Evolutionary conservation across 148 eudicot species (phyloP).

Genomic region (Silene latifolia): DNA sequence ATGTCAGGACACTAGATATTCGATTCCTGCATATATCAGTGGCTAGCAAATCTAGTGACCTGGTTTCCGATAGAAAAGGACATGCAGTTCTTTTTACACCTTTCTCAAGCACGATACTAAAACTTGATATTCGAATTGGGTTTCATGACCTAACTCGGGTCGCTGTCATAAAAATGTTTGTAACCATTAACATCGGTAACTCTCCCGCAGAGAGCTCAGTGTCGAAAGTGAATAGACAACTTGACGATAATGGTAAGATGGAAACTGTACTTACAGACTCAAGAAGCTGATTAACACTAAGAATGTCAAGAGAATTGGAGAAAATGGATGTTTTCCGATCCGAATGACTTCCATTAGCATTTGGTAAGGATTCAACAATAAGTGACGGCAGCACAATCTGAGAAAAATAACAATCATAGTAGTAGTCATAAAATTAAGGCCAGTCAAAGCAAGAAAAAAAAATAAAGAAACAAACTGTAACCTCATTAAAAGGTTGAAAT

Average conservation of each 20-base stretch:
- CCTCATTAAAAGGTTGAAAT: slow-evolving; percentile 60
- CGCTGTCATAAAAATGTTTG: no score
- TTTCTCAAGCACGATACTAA: neutral
- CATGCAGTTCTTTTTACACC: no score
- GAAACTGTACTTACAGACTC: slow-evolving; percentile 62
- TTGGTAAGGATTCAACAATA: slow-evolving; percentile 50
- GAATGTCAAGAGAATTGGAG: slow-evolving; percentile 55
- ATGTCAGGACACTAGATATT: no score
- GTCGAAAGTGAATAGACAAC: neutral
- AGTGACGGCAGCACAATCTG: slow-evolving; percentile 40
- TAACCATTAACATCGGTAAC: no score
- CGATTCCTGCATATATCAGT: no score
- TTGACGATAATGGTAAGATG: neutral
- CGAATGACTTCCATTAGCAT: slow-evolving; percentile 60
- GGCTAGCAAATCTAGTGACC: no score
- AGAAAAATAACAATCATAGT: slow-evolving; percentile 9
- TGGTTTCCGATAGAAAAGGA: no score
- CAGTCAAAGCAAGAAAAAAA: neutral
- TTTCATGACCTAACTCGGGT: no score
- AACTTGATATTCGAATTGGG: neutral
- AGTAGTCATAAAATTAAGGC: slow-evolving; percentile 8
- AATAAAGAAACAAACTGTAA: slow-evolving; percentile 17
- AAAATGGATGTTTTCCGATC: slow-evolving; percentile 63
- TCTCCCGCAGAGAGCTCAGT: no score
- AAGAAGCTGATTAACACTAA: slow-evolving; percentile 80